phyloP scores from a whole-genome alignment of 495 filamentous ascomycete genomes.

The Penicillium antarcticum region DNA sequence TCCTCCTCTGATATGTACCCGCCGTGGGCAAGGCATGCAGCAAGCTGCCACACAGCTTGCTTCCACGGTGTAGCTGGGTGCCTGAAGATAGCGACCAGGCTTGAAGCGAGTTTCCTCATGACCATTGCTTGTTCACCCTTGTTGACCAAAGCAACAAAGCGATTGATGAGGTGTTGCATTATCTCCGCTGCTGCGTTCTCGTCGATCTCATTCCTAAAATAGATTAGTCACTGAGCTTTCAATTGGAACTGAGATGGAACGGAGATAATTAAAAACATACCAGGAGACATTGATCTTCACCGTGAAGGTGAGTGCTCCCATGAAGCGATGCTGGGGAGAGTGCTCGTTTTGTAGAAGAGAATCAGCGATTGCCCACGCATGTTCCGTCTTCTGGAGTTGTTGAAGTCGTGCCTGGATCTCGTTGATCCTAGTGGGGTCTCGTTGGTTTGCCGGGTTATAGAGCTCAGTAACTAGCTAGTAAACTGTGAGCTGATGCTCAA shows the following conservation, averaged over 20 bases:
- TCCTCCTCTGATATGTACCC: conserved; percentile 49
- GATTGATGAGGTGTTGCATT: conserved; percentile 65
- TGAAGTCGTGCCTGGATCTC: conserved; percentile 76
- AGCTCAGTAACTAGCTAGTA: conserved; percentile 48
- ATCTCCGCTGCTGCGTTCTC: conserved; percentile 60
- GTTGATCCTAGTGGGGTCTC: conserved; percentile 51
- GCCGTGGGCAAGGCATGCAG: conserved; percentile 54
- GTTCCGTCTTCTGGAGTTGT: conserved; percentile 66
- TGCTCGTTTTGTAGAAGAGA: conserved; percentile 61
- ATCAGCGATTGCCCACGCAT: conserved; percentile 85
- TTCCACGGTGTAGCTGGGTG: conserved; percentile 68
- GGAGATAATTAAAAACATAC: not conserved
- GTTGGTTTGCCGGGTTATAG: conserved; percentile 62
- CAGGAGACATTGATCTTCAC: conserved; percentile 73
- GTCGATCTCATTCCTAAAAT: conserved; percentile 55
- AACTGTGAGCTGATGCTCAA: not conserved
- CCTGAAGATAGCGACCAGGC: conserved; percentile 75
- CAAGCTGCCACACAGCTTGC: conserved; percentile 64
- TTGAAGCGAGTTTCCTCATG: conserved; percentile 77
- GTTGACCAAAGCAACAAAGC: conserved; percentile 59
- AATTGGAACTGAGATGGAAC: not conserved
- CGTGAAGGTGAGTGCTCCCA: conserved; percentile 89
- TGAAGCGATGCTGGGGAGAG: conserved; percentile 73
- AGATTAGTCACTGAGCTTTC: conserved; percentile 4
- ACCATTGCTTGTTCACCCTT: conserved; percentile 63